Conservation (phyloP, 345 rosid genomes). For the Excoecaria agallocha region DNA sequence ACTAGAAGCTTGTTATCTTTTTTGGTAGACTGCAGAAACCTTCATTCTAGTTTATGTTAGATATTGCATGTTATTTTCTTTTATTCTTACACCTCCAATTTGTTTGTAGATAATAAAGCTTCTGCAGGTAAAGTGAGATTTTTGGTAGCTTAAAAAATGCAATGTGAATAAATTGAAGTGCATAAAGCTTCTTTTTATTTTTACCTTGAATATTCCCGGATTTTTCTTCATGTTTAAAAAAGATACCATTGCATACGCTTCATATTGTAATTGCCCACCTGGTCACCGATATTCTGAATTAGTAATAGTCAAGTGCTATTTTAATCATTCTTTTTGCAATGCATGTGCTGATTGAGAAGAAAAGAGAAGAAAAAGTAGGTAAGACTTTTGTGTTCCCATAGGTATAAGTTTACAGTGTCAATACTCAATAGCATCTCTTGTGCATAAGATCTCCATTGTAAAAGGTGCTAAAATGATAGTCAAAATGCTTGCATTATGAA, state of each 20-base stretch:
- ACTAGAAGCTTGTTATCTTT: slow-evolving; percentile 1
- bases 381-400: neutral
- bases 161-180: neutral
- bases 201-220: neutral
- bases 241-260: neutral
- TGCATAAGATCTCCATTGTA: neutral
- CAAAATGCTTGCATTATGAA: neutral
- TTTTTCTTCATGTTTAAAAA: neutral
- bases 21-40: neutral
- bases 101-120: neutral
- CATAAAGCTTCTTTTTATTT: neutral
- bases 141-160: neutral
- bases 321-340: neutral
- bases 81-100: neutral
- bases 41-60: neutral
- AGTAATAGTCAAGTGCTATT: neutral
- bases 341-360: neutral
- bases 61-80: neutral
- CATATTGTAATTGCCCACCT: neutral
- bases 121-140: neutral
- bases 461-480: neutral
- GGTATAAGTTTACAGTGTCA: neutral
- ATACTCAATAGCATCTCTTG: neutral
- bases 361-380: neutral
- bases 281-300: neutral